phyloP scores from a whole-genome alignment of 2,329 filamentous ascomycete genomes.

The Aspergillus fumigatus region DNA sequence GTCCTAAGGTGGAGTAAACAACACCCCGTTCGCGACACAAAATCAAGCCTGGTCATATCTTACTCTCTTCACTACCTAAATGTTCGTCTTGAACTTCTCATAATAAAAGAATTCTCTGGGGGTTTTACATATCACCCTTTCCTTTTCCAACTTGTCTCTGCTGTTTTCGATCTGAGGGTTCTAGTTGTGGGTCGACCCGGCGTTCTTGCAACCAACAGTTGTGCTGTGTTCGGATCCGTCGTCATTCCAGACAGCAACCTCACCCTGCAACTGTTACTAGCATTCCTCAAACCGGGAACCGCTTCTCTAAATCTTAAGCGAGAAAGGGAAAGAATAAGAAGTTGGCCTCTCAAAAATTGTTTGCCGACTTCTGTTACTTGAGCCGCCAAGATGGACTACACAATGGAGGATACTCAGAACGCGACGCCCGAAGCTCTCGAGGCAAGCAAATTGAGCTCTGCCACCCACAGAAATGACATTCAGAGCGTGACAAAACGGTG shows the following conservation, averaged over 20 bases:
- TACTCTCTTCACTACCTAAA: neutral
- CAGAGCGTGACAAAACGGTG: constrained; percentile 77
- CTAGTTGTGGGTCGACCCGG: constrained; percentile 15
- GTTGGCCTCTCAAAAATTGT: neutral
- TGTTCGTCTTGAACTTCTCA: neutral
- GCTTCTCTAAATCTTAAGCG: neutral
- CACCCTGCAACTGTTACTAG: constrained; percentile 17
- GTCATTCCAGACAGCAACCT: constrained; percentile 32
- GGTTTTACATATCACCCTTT: neutral
- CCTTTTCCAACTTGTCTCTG: neutral
- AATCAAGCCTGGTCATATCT: neutral
- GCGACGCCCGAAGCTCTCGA: constrained; percentile 59
- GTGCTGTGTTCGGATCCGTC: constrained; percentile 25
- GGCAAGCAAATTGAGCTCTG: constrained; percentile 56
- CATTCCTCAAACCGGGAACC: constrained; percentile 18
- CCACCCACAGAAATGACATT: constrained; percentile 57
- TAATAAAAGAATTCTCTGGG: neutral
- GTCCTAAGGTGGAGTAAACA: constrained; percentile 13
- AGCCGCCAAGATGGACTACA: constrained; percentile 47
- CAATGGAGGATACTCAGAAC: constrained; percentile 63
- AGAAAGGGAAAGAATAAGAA: neutral
- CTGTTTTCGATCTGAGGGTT: constrained; percentile 19
- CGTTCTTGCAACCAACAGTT: constrained; percentile 15
- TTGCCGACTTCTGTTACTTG: neutral
- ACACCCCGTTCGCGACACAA: neutral